A percentile compares a stretch with the other conserved stretches of the same genome.
These are phyloP conservation scores for Rickenella mellea DNA, from an alignment of 768 basidiomycete genomes.

Conservation along the genomic window DNA sequence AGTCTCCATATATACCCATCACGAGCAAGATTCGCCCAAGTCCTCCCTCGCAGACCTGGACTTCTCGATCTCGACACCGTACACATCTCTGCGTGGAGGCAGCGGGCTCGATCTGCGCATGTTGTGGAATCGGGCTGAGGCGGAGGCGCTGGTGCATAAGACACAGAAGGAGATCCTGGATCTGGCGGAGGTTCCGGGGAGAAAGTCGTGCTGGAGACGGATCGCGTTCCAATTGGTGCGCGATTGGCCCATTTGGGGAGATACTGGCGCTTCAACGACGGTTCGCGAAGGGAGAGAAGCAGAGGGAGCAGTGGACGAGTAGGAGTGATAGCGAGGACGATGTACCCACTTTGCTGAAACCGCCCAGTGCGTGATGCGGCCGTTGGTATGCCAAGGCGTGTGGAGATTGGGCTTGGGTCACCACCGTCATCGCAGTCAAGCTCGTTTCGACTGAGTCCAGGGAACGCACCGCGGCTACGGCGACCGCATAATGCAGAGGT, in stretches of 20 bases:
- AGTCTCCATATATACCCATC: conserved; percentile 10
- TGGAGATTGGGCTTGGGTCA: too few species aligned
- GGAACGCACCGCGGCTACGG: conserved; percentile 6
- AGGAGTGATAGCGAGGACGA: conserved; percentile 4
- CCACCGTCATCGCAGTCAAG: too few species aligned
- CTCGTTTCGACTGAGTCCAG: conserved; percentile 6
- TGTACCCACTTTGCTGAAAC: conserved; percentile 3
- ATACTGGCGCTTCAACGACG: conserved; percentile 70
- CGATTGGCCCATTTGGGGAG: conserved; percentile 81
- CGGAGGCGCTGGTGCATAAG: conserved; percentile 70
- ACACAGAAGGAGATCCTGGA: conserved; percentile 65
- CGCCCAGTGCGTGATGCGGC: conserved; percentile 1
- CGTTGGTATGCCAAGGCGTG: not conserved
- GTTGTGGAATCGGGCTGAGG: conserved; percentile 76
- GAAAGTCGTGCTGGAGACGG: conserved; percentile 25
- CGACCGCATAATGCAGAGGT: conserved; percentile 19
- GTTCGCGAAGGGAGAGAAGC: conserved; percentile 46
- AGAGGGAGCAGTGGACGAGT: conserved; percentile 12
- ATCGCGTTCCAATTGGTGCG: conserved; percentile 65
- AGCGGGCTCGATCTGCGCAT: conserved; percentile 38
- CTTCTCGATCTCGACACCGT: conserved; percentile 7
- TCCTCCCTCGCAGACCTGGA: conserved; percentile 6
- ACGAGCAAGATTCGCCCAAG: conserved; percentile 19
- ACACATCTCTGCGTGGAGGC: conserved; percentile 1
- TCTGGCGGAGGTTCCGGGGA: conserved; percentile 33